Base-by-base conservation (phyloP, 2,329 filamentous ascomycete genomes). In the Ophiosphaerella narmari region DNA sequence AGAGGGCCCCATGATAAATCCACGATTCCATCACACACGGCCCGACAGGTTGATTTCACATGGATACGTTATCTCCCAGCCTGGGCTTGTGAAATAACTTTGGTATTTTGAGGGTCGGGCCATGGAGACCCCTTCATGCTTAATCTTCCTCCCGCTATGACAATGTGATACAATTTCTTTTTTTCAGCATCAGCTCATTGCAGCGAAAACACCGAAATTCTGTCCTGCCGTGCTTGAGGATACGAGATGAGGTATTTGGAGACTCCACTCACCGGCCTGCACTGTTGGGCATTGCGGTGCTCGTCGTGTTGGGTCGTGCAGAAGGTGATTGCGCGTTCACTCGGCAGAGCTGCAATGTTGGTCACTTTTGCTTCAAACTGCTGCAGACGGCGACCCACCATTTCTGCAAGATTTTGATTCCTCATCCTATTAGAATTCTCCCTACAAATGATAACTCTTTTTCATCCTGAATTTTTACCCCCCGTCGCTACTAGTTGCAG, bases 61-160 rank as follows among this genome's bases (percentile, higher is more conserved):
- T 5, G 18, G 24, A 52, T 58, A 58, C 58, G 57, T 60, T 53
- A 62, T 62, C 52, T 65, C 59, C 48, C 54, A 41, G 59, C 48
- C 46, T 50, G 40, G 31, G 38, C 36, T 29, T 43, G 32, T 43
- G 46, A 31, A 47, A 45, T 46, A 45, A 29, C 37, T 48, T 34
- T 37, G 46, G 41, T 51, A 42, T 57, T 59, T 52, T 52, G 49
- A 53, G 50, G 44, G 54, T 45, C 35, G 41, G 49, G 33, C 52
- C 55, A 56, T 48, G 57, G 58, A 39, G 42, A 32, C 50, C 52
- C 50, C 36, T 40, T 37, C 29, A 37, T 34, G 35, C 46, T 51
- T 50, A 56, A 65, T 61, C 32, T 59, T 50, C 48, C 42, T 46
- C 54, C 60, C 59, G 62, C 40, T 11, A 3, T 6, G 3, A 29